These are phyloP conservation scores for Rosa lucieae DNA, from an alignment of 306 rosid genomes.

Conservation along the genomic window DNA sequence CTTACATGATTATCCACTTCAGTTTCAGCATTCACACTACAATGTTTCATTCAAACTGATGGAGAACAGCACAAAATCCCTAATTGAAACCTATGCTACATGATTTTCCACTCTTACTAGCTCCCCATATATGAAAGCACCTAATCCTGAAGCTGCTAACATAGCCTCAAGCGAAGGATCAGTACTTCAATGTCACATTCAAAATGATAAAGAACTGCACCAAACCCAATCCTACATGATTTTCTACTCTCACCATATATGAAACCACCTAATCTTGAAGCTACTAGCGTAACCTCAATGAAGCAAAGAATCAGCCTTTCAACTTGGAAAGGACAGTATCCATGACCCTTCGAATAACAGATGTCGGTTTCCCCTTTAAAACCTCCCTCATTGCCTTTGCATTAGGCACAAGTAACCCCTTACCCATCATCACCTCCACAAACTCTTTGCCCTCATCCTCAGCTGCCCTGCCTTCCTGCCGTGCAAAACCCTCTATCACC, in stretches of 20 bases:
- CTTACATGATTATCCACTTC: no score
- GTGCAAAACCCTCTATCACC: conserved; percentile 53
- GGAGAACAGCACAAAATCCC: background rate
- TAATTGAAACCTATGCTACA: background rate
- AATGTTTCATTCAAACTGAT: no score
- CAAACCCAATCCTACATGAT: no score
- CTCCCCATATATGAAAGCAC: background rate
- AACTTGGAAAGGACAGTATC: background rate
- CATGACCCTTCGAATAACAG: background rate
- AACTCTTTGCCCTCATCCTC: conserved; percentile 43
- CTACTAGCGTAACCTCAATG: background rate
- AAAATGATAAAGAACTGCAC: no score
- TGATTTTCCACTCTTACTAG: background rate
- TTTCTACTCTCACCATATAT: no score
- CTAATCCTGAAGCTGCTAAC: no score
- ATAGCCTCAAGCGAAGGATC: no score
- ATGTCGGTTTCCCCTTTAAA: conserved; percentile 21
- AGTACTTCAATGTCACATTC: no score
- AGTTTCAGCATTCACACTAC: no score
- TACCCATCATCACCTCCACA: no score
- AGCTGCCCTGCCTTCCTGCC: conserved; percentile 24
- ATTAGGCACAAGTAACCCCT: no score
- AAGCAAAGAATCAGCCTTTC: background rate
- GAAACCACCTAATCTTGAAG: background rate
- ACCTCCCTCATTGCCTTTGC: conserved; percentile 48